Percentiles rank a stretch among this genome's conserved stretches.
phyloP scores from a whole-genome alignment of 2,329 filamentous ascomycete genomes.

The Colletotrichum tanaceti region DNA sequence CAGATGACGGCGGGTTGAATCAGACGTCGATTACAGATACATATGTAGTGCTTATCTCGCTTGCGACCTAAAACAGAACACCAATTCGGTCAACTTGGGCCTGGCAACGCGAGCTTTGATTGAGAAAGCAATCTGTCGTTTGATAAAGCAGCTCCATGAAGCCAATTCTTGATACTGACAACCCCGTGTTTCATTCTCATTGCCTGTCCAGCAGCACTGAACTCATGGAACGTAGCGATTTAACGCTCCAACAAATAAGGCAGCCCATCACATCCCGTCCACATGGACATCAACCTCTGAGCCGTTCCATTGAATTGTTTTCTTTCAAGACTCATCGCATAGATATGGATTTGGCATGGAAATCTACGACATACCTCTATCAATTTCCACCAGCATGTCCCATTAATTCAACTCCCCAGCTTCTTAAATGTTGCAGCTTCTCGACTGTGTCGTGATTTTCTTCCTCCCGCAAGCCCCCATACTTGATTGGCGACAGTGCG shows the following conservation, averaged over 20 bases:
- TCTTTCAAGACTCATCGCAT: neutral
- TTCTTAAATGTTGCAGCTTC: neutral
- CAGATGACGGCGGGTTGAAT: neutral
- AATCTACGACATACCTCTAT: too few relatives aligned
- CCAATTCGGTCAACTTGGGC: neutral
- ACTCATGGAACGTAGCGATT: neutral
- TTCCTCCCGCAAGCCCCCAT: neutral
- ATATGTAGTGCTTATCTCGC: neutral
- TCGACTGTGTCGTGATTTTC: neutral
- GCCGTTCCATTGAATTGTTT: too few relatives aligned
- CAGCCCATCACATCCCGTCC: neutral
- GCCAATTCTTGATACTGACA: neutral
- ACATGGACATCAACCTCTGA: slow-evolving; percentile 6
- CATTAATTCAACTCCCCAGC: too few relatives aligned
- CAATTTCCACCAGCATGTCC: too few relatives aligned
- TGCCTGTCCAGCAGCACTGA: neutral
- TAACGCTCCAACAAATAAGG: neutral
- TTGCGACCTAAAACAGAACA: too few relatives aligned
- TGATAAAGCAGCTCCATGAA: neutral
- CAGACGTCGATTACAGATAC: neutral
- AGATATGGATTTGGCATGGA: neutral
- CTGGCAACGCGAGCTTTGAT: neutral
- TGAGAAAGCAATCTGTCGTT: neutral
- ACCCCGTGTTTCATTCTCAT: slow-evolving; percentile 12
- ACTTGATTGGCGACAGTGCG: neutral